Evolutionary conservation across 441 rosid genomes (phyloP).

Genomic region (Populus hybrid): DNA sequence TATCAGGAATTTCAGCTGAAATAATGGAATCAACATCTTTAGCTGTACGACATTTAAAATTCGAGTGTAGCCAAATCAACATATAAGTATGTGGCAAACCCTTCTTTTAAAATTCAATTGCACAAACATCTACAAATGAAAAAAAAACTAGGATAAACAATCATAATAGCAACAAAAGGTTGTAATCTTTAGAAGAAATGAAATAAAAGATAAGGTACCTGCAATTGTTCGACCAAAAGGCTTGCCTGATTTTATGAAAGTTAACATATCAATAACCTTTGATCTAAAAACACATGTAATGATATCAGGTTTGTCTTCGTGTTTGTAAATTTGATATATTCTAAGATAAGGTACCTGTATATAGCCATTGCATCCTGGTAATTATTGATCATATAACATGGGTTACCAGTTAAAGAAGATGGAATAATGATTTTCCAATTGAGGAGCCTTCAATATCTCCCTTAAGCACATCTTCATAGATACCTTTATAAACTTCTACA

Average conservation of each 20-base stretch:
- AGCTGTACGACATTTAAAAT: not conserved
- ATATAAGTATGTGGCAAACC: not conserved
- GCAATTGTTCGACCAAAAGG: not conserved
- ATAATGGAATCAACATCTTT: constrained; percentile 4
- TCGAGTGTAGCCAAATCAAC: not conserved
- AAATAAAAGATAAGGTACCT: not conserved
- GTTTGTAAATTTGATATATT: not conserved
- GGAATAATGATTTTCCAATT: not conserved
- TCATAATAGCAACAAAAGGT: not conserved
- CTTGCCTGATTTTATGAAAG: not conserved
- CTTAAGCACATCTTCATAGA: not conserved
- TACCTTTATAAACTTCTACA: not conserved
- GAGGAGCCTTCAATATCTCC: not conserved
- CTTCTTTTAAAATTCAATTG: not conserved
- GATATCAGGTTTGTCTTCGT: not conserved
- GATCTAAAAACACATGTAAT: not conserved
- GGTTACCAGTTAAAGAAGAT: not conserved
- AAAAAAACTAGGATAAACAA: not conserved
- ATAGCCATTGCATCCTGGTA: constrained; percentile 11
- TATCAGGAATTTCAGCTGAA: not conserved
- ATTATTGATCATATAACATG: not conserved
- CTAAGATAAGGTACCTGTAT: not conserved
- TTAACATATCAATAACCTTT: not conserved
- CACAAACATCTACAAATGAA: not conserved
- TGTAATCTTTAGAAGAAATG: not conserved